These are phyloP conservation scores for Tothia fuscella DNA, from an alignment of 2,329 filamentous ascomycete genomes.

Conservation along the genomic window DNA sequence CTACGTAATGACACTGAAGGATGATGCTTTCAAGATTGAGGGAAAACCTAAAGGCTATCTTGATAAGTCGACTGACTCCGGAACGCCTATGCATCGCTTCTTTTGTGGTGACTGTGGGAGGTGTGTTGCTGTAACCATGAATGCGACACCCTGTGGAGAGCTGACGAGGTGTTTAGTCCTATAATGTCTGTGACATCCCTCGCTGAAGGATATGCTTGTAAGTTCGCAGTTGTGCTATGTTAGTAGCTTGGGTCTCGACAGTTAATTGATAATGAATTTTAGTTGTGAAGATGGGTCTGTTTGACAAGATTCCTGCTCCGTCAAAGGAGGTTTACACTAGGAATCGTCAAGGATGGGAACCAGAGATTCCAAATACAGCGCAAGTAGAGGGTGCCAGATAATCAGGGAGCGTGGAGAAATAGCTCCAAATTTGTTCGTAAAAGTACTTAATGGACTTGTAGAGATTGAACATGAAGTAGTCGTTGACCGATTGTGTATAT, in stretches of 20 bases:
- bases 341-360: background rate
- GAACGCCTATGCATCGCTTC: background rate
- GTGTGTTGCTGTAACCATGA: too few species aligned
- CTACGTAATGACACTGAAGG: background rate
- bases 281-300: constrained; percentile 1
- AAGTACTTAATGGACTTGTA: too few species aligned
- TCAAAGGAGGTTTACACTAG: background rate
- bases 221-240: too few species aligned
- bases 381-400: background rate
- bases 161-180: too few species aligned
- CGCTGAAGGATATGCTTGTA: background rate
- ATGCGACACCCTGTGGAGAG: too few species aligned
- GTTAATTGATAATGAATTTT: too few species aligned
- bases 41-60: background rate
- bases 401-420: too few species aligned
- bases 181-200: background rate
- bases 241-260: too few species aligned
- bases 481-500: too few species aligned
- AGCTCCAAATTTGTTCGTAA: too few species aligned
- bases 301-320: background rate
- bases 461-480: too few species aligned
- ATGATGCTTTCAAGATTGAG: background rate
- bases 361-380: background rate
- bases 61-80: background rate
- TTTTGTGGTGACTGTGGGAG: background rate